phyloP scores from a whole-genome alignment of 768 basidiomycete genomes.

The Boletellus emodensis region DNA sequence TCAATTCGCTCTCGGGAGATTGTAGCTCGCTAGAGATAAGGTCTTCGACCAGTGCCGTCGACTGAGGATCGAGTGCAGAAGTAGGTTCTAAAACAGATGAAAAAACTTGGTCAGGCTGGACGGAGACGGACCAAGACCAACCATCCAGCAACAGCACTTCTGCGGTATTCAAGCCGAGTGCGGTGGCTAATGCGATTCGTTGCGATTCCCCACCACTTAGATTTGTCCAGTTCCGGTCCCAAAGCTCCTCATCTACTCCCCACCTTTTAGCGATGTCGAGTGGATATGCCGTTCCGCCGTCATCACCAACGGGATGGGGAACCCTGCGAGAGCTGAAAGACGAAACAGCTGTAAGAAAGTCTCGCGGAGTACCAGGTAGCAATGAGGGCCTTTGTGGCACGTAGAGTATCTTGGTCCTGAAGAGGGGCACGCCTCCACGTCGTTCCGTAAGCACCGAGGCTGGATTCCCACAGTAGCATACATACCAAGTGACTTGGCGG shows the following conservation, averaged over 20 bases:
- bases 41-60: conserved; percentile 63
- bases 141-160: conserved; percentile 81
- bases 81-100: conserved; percentile 65
- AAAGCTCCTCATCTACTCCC: conserved; percentile 65
- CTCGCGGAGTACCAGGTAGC: conserved; percentile 75
- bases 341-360: conserved; percentile 59
- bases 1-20: conserved; percentile 46
- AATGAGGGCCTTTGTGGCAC: conserved; percentile 86
- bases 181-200: conserved; percentile 73
- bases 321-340: conserved; percentile 45
- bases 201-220: conserved; percentile 88
- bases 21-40: conserved; percentile 51
- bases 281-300: conserved; percentile 34
- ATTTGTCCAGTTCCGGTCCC: conserved; percentile 75
- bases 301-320: conserved; percentile 20
- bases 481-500: conserved; percentile 48
- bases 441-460: neutral
- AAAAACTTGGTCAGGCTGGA: neutral
- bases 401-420: conserved; percentile 77
- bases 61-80: conserved; percentile 74
- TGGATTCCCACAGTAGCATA: neutral
- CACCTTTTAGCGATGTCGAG: conserved; percentile 57
- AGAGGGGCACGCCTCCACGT: conserved; percentile 64
- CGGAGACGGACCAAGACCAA: conserved; percentile 30
- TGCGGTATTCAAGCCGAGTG: conserved; percentile 67